A percentile compares a stretch with the other conserved stretches of the same genome.
Evolutionary conservation across 371 early-diverging fungal species (phyloP).

Genomic region (Nematocida homosporus): DNA sequence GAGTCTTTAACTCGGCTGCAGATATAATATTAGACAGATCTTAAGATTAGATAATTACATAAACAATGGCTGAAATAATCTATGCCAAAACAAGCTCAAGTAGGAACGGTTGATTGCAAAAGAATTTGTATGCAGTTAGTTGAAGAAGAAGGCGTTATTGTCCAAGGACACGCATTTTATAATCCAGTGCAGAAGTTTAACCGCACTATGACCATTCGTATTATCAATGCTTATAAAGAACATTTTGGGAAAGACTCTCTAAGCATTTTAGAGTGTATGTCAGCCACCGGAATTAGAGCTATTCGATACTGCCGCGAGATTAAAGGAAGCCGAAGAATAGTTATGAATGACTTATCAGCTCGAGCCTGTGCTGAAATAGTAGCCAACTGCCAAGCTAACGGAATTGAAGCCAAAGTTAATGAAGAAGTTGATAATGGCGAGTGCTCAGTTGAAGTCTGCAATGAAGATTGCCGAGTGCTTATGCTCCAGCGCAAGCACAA

Average conservation of each 20-base stretch:
- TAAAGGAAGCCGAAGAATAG: conserved; percentile 72
- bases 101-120: neutral
- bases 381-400: conserved; percentile 80
- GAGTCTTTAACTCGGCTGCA: no score
- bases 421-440: neutral
- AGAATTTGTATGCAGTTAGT: neutral
- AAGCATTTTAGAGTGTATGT: conserved; percentile 87
- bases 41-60: neutral
- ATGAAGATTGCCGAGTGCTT: conserved; percentile 65
- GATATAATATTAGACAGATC: no score
- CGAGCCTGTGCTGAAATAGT: conserved; percentile 84
- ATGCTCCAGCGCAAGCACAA: conserved; percentile 57
- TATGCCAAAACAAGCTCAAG: neutral
- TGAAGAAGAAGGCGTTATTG: conserved; percentile 46
- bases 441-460: conserved; percentile 49
- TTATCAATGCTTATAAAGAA: conserved; percentile 62
- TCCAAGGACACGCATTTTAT: conserved; percentile 77
- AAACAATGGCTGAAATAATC: neutral
- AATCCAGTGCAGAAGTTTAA: conserved; percentile 96
- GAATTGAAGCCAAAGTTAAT: conserved; percentile 46
- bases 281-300: conserved; percentile 93
- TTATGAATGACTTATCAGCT: conserved; percentile 83
- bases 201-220: conserved; percentile 73
- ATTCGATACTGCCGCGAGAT: conserved; percentile 95
- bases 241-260: conserved; percentile 66